phyloP scores from a whole-genome alignment of 805 yeast genomes.

The Ogataea nakhonphanomensis region DNA sequence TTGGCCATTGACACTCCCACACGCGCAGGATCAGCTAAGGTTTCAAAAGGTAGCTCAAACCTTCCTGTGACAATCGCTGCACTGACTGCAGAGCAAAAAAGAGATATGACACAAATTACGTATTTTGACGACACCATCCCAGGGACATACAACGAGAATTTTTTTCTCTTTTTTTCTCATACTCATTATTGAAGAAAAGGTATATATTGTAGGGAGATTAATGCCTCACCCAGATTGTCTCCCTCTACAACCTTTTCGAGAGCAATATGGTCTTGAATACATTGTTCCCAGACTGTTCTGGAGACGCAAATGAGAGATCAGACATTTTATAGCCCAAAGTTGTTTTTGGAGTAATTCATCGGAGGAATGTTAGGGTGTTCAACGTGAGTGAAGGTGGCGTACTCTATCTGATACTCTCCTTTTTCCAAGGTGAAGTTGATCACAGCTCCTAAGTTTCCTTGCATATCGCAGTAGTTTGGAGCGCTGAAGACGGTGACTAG shows the following conservation, averaged over 20 bases:
- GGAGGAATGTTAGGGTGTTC: slow-evolving; percentile 90
- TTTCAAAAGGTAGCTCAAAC: slow-evolving; percentile 2
- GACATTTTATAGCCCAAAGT: slow-evolving; percentile 35
- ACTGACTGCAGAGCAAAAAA: background rate
- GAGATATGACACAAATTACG: background rate
- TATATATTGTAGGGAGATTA: slow-evolving; percentile 40
- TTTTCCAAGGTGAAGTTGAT: slow-evolving; percentile 60
- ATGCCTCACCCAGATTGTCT: slow-evolving; percentile 34
- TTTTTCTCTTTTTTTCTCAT: slow-evolving; percentile 20
- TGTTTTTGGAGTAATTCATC: slow-evolving; percentile 75
- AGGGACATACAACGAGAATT: slow-evolving; percentile 3
- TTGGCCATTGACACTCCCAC: background rate
- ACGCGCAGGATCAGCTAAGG: slow-evolving; percentile 5
- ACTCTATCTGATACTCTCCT: slow-evolving; percentile 47
- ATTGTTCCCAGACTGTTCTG: slow-evolving; percentile 7
- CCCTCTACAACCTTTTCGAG: slow-evolving; percentile 40
- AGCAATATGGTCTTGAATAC: slow-evolving; percentile 14
- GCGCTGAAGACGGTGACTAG: slow-evolving; percentile 96
- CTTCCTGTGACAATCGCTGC: slow-evolving; percentile 2
- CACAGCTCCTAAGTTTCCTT: slow-evolving; percentile 88
- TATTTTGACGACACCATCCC: background rate
- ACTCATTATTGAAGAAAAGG: slow-evolving; percentile 32
- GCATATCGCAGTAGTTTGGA: slow-evolving; percentile 93
- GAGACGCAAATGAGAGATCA: slow-evolving; percentile 13
- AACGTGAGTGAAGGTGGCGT: slow-evolving; percentile 70